Percentiles rank a stretch among this genome's conserved stretches.
Evolutionary conservation across 805 yeast genomes (phyloP).

Genomic region (Hanseniaspora occidentalis): DNA sequence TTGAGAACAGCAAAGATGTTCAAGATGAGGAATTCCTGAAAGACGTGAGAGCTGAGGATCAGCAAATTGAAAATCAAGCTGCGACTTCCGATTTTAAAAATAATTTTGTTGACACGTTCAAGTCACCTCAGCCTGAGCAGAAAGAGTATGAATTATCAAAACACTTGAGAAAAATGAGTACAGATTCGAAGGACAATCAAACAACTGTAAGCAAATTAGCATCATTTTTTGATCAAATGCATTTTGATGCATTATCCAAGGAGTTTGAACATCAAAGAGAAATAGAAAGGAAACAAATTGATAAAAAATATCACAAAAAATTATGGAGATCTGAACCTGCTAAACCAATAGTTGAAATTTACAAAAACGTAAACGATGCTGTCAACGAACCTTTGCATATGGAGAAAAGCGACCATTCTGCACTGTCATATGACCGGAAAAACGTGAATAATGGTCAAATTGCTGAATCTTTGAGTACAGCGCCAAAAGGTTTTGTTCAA

Average conservation of each 20-base stretch:
- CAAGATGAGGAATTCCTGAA: not conserved
- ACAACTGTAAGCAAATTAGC: slow-evolving; percentile 50
- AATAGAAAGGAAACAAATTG: slow-evolving; percentile 52
- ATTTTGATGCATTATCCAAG: slow-evolving; percentile 64
- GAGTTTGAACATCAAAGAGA: slow-evolving; percentile 87
- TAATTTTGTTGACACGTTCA: too few species aligned
- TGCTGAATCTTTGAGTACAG: too few species aligned
- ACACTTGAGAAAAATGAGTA: slow-evolving; percentile 6
- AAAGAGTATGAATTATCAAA: slow-evolving; percentile 1
- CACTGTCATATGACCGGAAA: not conserved
- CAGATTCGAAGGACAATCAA: slow-evolving; percentile 10
- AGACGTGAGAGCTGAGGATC: too few species aligned
- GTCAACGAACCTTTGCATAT: slow-evolving; percentile 43
- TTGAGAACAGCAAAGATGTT: not conserved
- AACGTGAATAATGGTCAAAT: not conserved
- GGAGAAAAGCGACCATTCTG: too few species aligned
- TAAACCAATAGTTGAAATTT: slow-evolving; percentile 83
- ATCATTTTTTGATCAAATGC: slow-evolving; percentile 57
- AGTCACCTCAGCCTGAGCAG: not conserved
- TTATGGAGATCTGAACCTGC: slow-evolving; percentile 50
- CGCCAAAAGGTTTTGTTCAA: too few species aligned
- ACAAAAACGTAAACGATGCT: slow-evolving; percentile 78
- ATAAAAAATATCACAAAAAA: slow-evolving; percentile 36
- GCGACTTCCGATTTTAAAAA: too few species aligned
- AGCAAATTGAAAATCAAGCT: too few species aligned